Evolutionary conservation across 176 grass and related monocot genomes (phyloP), one percentile per base, ranked within the genome.

Genomic region (Oryza punctata): DNA sequence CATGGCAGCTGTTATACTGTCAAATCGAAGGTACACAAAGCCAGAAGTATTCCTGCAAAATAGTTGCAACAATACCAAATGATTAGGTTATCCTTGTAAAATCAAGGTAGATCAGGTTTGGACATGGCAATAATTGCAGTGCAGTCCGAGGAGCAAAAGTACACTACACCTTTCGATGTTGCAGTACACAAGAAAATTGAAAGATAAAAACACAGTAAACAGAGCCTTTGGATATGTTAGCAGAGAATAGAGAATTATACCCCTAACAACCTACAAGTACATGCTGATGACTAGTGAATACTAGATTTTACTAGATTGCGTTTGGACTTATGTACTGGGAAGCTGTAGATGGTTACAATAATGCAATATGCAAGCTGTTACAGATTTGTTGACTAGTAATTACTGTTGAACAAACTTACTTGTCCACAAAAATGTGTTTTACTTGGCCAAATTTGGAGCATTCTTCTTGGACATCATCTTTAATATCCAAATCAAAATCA

Each of bases 401-500:
- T 65, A 47, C 9, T 73, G 70, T 69, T 64, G 63, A 77, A 57
- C 68, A 18, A 67, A 85, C 93, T 92, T 73, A 94, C 93, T 94
- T 94, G 60, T 94, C 90, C 28, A 94, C 93, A 83, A 84, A 92
- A 90, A 92, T 94, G 79, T 94, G 93, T 24, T 65, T 88, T 27
- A 94, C 13, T 78, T 89, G 29, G 32, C 93, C 93, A 88, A 86
- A 94, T 45, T 94, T 94, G 19, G 90, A 90, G 63, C 93, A 90
- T 80, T 94, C 93, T 26, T 90, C 90, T 72, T 85, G 81, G 73
- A 94, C 93, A 78, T 95, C 93, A 54, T 95, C 93, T 79, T 66
- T 95, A 38, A 95, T 95, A 77, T 95, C 93, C 81, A 95, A 90
- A 84, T 95, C 93, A 84, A 95, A 92, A 88, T 95, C 93, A 61